phyloP scores from a whole-genome alignment of 2,329 filamentous ascomycete genomes.

The Botrytis sinoallii region DNA sequence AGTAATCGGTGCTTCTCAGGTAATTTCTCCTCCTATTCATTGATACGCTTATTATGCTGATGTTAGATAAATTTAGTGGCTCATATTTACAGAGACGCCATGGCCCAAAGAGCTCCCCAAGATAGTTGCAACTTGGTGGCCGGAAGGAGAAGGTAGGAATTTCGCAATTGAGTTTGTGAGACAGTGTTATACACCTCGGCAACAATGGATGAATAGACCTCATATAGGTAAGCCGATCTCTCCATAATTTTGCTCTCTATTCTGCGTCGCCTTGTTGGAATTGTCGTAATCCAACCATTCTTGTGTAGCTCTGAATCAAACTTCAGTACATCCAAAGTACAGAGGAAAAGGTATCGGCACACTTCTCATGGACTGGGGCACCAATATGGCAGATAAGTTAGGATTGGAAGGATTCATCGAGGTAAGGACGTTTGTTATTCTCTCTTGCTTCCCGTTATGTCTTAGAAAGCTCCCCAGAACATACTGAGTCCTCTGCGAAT shows the following conservation, averaged over 20 bases:
- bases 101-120: constrained; percentile 11
- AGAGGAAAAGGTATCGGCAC: constrained; percentile 8
- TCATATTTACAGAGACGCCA: not conserved
- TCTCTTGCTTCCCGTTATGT: not conserved
- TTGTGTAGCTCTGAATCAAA: constrained; percentile 12
- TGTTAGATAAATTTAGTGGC: not conserved
- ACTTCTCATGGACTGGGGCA: not conserved
- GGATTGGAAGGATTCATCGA: constrained; percentile 1
- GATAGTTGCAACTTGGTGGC: constrained; percentile 15
- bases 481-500: not conserved
- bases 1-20: constrained; percentile 7
- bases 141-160: constrained; percentile 17
- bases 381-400: constrained; percentile 9
- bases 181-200: constrained; percentile 14
- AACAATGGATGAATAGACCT: constrained; percentile 15
- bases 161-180: constrained; percentile 9
- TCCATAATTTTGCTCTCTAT: not conserved
- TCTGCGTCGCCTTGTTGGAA: not conserved
- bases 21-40: not conserved
- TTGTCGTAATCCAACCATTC: not conserved
- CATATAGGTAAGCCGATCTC: constrained; percentile 7
- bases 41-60: not conserved
- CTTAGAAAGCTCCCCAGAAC: not conserved
- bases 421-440: not conserved
- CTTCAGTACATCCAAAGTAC: constrained; percentile 10